phyloP scores from a whole-genome alignment of 2,329 filamentous ascomycete genomes.

The Aureobasidium leucospermi region DNA sequence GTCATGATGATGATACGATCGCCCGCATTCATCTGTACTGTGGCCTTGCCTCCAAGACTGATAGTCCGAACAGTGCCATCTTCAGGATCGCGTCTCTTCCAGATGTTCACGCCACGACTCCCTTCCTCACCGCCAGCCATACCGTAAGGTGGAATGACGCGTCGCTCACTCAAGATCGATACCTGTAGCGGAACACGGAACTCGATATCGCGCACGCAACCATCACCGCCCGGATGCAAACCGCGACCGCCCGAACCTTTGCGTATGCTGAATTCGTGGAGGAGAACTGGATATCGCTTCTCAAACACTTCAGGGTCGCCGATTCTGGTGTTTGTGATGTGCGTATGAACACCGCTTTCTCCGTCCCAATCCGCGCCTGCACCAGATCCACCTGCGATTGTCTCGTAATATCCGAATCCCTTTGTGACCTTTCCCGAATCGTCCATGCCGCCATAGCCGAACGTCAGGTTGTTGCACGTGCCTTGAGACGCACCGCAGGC shows the following conservation, averaged over 20 bases:
- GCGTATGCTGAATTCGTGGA: conserved; percentile 59
- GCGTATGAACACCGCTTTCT: conserved; percentile 62
- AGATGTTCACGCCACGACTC: conserved; percentile 75
- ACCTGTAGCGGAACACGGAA: conserved; percentile 66
- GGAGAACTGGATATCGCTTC: conserved; percentile 61
- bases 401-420: conserved; percentile 77
- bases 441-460: conserved; percentile 63
- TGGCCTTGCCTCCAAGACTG: conserved; percentile 7
- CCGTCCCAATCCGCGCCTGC: conserved; percentile 64
- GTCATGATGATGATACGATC: conserved; percentile 12
- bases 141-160: conserved; percentile 68
- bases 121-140: conserved; percentile 71
- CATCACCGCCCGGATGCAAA: conserved; percentile 58
- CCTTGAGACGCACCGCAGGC: conserved; percentile 69
- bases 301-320: conserved; percentile 71
- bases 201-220: conserved; percentile 67
- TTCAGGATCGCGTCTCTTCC: conserved; percentile 14
- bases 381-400: conserved; percentile 65
- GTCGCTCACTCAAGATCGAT: conserved; percentile 65
- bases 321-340: conserved; percentile 76
- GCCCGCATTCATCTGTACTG: background rate
- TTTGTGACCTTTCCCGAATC: conserved; percentile 47
- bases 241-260: conserved; percentile 55
- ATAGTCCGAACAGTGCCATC: background rate
- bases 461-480: conserved; percentile 73